Evolutionary conservation across 2,329 filamentous ascomycete genomes (phyloP).

Genomic region (Trichoderma aggressivum): DNA sequence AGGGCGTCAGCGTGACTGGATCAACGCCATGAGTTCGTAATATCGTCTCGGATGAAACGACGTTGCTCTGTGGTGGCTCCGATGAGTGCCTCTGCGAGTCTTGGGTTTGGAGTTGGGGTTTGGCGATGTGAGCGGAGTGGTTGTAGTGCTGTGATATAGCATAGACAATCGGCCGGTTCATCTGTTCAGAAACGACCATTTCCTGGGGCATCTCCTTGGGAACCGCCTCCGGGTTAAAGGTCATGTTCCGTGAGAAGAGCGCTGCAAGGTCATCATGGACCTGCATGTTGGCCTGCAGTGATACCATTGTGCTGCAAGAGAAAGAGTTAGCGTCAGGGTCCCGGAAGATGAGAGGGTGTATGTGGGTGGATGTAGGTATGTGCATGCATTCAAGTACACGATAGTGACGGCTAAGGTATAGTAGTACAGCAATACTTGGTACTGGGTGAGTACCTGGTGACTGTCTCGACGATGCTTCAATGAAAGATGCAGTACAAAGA

Average conservation of each 20-base stretch:
- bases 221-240: conserved; percentile 47
- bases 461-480: background rate
- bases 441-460: background rate
- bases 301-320: conserved; percentile 34
- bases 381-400: background rate
- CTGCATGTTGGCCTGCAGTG: conserved; percentile 48
- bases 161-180: conserved; percentile 57
- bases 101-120: conserved; percentile 33
- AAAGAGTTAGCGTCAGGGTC: conserved; percentile 2
- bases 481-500: background rate
- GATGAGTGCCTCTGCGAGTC: conserved; percentile 47
- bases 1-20: conserved; percentile 63
- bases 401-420: background rate
- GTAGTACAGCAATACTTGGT: background rate
- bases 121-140: conserved; percentile 64
- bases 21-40: conserved; percentile 68
- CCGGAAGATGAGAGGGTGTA: background rate
- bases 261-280: conserved; percentile 78
- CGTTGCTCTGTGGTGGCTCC: conserved; percentile 48
- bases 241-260: conserved; percentile 75
- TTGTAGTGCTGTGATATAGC: conserved; percentile 79
- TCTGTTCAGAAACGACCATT: conserved; percentile 28
- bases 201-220: conserved; percentile 31
- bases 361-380: background rate
- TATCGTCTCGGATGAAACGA: conserved; percentile 53